Evolutionary conservation across 2,329 filamentous ascomycete species (phyloP).

Genomic region (Myriangium duriaei): DNA sequence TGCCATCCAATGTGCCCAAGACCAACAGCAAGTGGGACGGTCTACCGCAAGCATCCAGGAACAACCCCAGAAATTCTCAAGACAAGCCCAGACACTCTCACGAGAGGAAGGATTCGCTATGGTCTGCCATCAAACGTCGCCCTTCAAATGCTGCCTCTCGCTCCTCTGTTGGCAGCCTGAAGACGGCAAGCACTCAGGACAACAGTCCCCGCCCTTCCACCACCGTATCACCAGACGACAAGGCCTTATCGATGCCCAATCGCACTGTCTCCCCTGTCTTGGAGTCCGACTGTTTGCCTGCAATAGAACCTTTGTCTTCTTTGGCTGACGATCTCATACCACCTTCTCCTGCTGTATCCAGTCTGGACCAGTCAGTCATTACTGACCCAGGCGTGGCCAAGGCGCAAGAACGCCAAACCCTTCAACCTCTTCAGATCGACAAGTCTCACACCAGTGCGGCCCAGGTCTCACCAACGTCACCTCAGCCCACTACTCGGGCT

Average conservation of each 20-base stretch:
- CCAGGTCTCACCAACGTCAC: too few species aligned
- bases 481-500: too few species aligned
- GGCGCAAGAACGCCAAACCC: too few species aligned
- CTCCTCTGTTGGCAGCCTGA: conserved; percentile 2
- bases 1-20: conserved; percentile 3
- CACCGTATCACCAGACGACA: background rate
- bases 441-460: too few species aligned
- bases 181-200: background rate
- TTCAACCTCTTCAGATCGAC: too few species aligned
- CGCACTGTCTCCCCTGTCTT: background rate
- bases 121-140: conserved; percentile 4
- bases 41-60: background rate
- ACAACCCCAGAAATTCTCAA: conserved; percentile 2
- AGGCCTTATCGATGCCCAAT: background rate
- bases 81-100: background rate
- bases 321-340: background rate
- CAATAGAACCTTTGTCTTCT: background rate
- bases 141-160: conserved; percentile 6
- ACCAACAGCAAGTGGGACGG: conserved; percentile 8
- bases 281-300: background rate
- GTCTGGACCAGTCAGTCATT: too few species aligned
- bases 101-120: conserved; percentile 3
- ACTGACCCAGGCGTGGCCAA: too few species aligned
- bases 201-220: background rate
- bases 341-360: background rate